Base-by-base conservation (phyloP, 306 rosid species). In the Benincasa hispida region DNA sequence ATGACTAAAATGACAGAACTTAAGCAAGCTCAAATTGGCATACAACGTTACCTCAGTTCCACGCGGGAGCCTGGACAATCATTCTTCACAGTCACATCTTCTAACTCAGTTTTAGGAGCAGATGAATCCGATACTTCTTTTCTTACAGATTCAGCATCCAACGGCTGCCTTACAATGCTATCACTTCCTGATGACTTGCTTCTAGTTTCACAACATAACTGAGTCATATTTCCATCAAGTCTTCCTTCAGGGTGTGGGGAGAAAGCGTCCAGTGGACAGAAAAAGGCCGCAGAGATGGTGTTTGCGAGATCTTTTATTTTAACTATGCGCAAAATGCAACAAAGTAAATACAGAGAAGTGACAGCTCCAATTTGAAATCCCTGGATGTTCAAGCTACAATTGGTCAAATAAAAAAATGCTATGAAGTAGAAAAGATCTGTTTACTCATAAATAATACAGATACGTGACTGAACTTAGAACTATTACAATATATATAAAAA, bases 251-350 rank as follows among this genome's bases (percentile, higher is more conserved):
- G 83, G 54, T 83, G 74, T 53, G 82, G 70, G 75, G 81, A n/a
- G 62, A 94, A 87, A 54, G 91, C 88, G 58, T 87, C 88, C 72
- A 82, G 73, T 25, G 97, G 95, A 84, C 79, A 90, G 78, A 87
- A 89, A 81, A 94, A 89, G 70, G 98, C 87, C 72, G 94, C 96
- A 81, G 95, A 92, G 74, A 91, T 84, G 37, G 91, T 86, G 81
- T 90, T 94, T 72, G 98, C 91, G 79, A 94, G 82, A 86, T 94
- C 98, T 86, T 94, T 94, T 78, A 90, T 85, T 84, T 91, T 94
- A 82, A 94, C 91, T 7, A 91, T 87, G 87, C 86, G 87, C 91
- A 94, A 76, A 84, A 91, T 88, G 89, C 95, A 90, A 81, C 96
- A 94, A 79, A 94, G 89, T 77, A 93, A 86, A 86, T 88, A 93